These are phyloP conservation scores for Lepidium aucheri DNA, from an alignment of 345 rosid species.

Conservation along the genomic window DNA sequence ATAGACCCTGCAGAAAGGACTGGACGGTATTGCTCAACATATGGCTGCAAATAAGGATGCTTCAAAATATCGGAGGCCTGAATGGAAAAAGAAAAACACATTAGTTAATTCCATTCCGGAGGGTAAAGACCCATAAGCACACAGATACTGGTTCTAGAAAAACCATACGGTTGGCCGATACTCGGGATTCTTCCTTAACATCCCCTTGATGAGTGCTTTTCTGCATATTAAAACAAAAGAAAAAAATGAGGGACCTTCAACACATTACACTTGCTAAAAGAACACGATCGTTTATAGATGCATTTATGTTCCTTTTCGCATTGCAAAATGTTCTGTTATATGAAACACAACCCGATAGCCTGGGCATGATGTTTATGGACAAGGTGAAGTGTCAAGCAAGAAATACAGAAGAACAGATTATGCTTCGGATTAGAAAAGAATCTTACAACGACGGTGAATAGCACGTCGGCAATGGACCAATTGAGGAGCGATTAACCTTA, in stretches of 20 bases:
- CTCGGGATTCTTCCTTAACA: constrained; percentile 96
- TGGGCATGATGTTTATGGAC: not conserved
- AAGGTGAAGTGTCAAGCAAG: not conserved
- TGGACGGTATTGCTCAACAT: constrained; percentile 71
- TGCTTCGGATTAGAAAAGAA: not conserved
- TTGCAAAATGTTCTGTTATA: not conserved
- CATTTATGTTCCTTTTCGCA: not conserved
- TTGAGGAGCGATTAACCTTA: constrained; percentile 97
- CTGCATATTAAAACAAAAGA: constrained; percentile 35
- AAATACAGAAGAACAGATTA: not conserved
- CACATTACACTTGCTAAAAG: not conserved
- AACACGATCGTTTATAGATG: not conserved
- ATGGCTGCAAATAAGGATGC: constrained; percentile 93
- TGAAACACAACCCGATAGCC: not conserved
- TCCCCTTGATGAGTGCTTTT: constrained; percentile 82
- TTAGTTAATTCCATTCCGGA: constrained; percentile 17
- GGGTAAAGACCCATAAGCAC: constrained; percentile 11
- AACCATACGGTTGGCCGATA: constrained; percentile 87
- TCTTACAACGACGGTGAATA: constrained; percentile 93
- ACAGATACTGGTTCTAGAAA: not conserved
- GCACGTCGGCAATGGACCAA: constrained; percentile 90
- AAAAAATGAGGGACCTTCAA: not conserved
- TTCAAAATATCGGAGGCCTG: constrained; percentile 95
- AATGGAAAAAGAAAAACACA: constrained; percentile 8
- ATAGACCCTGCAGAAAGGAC: constrained; percentile 36